Evolutionary conservation across 768 basidiomycete genomes (phyloP).

Genomic region (Gelatoporia subvermispora): DNA sequence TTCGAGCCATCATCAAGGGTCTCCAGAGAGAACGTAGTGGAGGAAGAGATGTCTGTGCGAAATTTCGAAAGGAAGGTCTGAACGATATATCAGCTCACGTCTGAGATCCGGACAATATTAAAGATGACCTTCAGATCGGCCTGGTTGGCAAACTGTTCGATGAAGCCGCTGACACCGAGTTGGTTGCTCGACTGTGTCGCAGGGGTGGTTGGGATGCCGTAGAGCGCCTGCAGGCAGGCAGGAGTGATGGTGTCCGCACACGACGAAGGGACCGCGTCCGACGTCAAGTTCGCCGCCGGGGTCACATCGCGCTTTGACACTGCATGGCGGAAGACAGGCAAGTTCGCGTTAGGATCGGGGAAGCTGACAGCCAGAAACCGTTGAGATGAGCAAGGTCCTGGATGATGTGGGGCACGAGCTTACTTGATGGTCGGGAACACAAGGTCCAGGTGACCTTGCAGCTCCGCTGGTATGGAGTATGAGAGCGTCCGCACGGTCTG

Average conservation of each 20-base stretch:
- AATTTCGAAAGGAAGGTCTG: conserved; percentile 39
- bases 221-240: conserved; percentile 28
- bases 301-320: no score
- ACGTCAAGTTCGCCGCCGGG: no score
- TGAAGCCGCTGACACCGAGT: conserved; percentile 29
- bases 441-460: conserved; percentile 16
- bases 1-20: conserved; percentile 50
- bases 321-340: no score
- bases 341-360: no score
- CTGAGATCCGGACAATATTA: no score
- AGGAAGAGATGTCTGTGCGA: conserved; percentile 12
- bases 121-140: conserved; percentile 24
- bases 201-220: conserved; percentile 30
- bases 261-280: conserved; percentile 4
- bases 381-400: no score
- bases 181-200: conserved; percentile 20
- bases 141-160: conserved; percentile 27
- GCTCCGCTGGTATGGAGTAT: conserved; percentile 19
- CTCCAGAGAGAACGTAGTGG: conserved; percentile 11
- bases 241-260: conserved; percentile 23
- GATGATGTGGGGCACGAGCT: neutral
- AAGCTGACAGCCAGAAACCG: no score
- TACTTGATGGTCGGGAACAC: conserved; percentile 22
- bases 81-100: no score
- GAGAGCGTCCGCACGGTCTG: conserved; percentile 18